These are phyloP conservation scores for Fusarium sterilihyphosum DNA, from an alignment of 2,329 filamentous ascomycete species.

Conservation along the genomic window DNA sequence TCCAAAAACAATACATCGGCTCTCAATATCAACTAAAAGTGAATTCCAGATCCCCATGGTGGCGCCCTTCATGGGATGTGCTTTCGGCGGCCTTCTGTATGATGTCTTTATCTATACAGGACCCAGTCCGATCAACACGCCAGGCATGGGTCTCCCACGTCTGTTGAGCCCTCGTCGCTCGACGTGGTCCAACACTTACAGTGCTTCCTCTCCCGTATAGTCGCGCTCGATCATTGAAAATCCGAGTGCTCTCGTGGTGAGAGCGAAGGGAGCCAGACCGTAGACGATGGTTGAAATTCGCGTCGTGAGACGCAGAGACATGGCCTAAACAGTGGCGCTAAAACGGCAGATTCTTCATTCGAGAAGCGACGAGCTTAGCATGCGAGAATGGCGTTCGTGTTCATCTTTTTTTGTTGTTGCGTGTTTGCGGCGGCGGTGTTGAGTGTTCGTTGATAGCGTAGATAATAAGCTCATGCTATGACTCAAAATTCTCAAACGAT, in stretches of 20 bases:
- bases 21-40: background rate
- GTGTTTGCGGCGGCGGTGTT: background rate
- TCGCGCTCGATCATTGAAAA: accelerated
- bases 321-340: background rate
- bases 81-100: constrained; percentile 73
- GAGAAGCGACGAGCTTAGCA: background rate
- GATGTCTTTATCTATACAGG: constrained; percentile 76
- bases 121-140: constrained; percentile 75
- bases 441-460: background rate
- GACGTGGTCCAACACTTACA: constrained; percentile 52
- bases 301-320: background rate
- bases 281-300: background rate
- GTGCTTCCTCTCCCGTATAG: constrained; percentile 39
- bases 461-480: constrained; percentile 24
- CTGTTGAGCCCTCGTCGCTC: constrained; percentile 51
- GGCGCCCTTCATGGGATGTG: constrained; percentile 71
- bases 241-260: background rate
- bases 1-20: background rate
- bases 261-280: background rate
- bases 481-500: background rate
- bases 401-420: background rate
- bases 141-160: constrained; percentile 69
- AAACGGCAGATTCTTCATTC: background rate
- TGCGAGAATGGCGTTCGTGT: background rate
- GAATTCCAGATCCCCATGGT: constrained; percentile 72